A percentile compares a stretch with the other conserved stretches of the same genome.
These are phyloP conservation scores for Herpetomonas tarakana DNA, from an alignment of 208 protist species.

Conservation along the genomic window DNA sequence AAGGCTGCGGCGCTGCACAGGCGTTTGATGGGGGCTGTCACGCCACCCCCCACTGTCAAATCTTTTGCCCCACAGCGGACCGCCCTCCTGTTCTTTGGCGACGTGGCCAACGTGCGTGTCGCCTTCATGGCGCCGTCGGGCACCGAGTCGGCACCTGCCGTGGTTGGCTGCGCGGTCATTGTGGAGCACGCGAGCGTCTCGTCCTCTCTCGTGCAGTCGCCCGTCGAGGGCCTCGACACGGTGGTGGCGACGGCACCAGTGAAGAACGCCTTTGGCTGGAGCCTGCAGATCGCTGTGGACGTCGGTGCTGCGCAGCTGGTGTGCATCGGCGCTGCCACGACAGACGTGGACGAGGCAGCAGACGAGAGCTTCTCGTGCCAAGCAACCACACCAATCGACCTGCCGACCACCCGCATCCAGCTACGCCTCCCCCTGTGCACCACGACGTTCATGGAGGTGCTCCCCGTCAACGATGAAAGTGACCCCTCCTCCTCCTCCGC, in stretches of 20 bases:
- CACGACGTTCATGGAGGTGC: conserved; percentile 1
- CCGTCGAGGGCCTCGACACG: neutral
- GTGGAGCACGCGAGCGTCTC: neutral
- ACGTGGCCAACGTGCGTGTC: neutral
- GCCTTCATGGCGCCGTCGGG: neutral
- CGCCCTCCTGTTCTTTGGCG: neutral
- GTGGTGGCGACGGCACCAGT: neutral
- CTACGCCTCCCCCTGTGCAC: neutral
- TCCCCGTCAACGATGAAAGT: too few relatives aligned
- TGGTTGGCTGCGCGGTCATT: neutral
- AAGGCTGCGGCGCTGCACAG: neutral
- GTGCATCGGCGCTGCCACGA: neutral
- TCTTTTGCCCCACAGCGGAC: neutral
- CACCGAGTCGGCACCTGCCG: neutral
- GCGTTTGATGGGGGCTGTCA: neutral
- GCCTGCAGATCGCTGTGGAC: neutral
- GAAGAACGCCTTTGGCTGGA: neutral
- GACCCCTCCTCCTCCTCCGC: too few relatives aligned
- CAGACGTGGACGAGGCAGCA: too few relatives aligned
- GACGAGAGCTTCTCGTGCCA: too few relatives aligned
- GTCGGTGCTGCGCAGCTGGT: neutral
- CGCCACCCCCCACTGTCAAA: neutral
- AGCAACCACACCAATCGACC: neutral
- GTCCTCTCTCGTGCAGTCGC: neutral
- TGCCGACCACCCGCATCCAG: neutral